These are phyloP conservation scores for Polyplosphaeria fusca DNA, from an alignment of 495 filamentous ascomycete genomes.

Conservation along the genomic window DNA sequence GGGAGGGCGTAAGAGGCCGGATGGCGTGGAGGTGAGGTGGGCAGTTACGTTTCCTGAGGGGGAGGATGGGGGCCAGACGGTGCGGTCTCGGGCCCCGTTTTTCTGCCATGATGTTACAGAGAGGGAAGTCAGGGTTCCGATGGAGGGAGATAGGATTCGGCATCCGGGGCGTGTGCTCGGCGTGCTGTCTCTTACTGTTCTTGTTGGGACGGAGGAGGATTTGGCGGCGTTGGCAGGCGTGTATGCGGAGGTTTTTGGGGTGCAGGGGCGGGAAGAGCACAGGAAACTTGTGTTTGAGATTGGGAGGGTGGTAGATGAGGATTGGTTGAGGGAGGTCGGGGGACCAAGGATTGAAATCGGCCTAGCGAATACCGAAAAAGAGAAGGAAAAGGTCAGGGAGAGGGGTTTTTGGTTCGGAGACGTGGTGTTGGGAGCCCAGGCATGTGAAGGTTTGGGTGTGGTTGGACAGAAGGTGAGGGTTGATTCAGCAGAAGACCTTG, in stretches of 20 bases:
- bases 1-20: constrained; percentile 46
- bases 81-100: constrained; percentile 48
- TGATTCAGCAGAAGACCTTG: constrained; percentile 42
- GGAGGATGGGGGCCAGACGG: constrained; percentile 18
- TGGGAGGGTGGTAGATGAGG: constrained; percentile 2
- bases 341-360: not conserved
- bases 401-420: constrained; percentile 46
- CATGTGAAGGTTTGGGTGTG: constrained; percentile 48
- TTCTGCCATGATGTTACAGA: constrained; percentile 57
- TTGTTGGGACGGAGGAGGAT: constrained; percentile 32
- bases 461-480: constrained; percentile 51
- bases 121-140: constrained; percentile 47
- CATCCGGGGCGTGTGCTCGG: constrained; percentile 50
- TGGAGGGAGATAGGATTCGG: constrained; percentile 32
- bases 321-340: not conserved
- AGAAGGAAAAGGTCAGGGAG: not conserved
- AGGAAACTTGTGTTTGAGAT: constrained; percentile 2
- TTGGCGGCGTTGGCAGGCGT: constrained; percentile 24
- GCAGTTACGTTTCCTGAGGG: constrained; percentile 49
- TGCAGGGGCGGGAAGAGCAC: constrained; percentile 1
- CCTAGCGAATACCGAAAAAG: not conserved
- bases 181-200: constrained; percentile 44
- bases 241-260: constrained; percentile 15
- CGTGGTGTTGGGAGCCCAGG: constrained; percentile 52
- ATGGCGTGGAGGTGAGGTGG: constrained; percentile 52